Base-by-base conservation (phyloP, 2,329 filamentous ascomycete species). In the Penicillium capsulatum region DNA sequence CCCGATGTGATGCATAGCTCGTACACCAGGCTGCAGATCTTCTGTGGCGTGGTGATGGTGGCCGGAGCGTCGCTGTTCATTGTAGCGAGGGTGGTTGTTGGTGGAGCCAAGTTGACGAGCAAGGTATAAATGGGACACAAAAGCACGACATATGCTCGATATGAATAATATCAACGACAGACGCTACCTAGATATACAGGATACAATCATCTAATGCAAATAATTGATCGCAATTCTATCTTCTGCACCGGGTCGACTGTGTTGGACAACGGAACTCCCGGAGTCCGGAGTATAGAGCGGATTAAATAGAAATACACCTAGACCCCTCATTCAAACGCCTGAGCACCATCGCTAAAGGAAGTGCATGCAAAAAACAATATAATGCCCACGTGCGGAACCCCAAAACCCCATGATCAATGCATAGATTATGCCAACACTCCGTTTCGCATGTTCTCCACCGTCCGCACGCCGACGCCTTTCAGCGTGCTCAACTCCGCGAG, bases 361-460 rank as follows among this genome's bases (percentile, higher is more conserved):
- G 48, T 48, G 48, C 42, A 51, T 36, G 20, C 45, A 48, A 45
- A 45, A 11, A 19, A 36, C 38, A 35, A 34, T 24, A 38, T 40
- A 33, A 49, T 38, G 36, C 45, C 28, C 34, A 31, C 34, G 31
- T 38, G 30, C 38, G 44, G 39, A 30, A 30, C 33, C 36, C 40
- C 34, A 44, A 44, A 40, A 38, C 32, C 36, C 29, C 31, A 37
- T 26, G 36, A n/a, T n/a, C n/a, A 47, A 49, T 34, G 38, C 42
- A 48, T 15, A 38, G 37, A 42, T 56, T 38, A 67, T 39, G 58
- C 59, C 49, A 64, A 51, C 31, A 70, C 58, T 17, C 67, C 69
- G 36, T 64, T 65, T 42, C 68, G 64, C 70, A 73, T 72, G 42
- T 59, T 70, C 55, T 72, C 65, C 11, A 73, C 66, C 0, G 65